These are phyloP conservation scores for Lepiota brunneoincarnata DNA, from an alignment of 768 basidiomycete genomes.

Conservation along the genomic window DNA sequence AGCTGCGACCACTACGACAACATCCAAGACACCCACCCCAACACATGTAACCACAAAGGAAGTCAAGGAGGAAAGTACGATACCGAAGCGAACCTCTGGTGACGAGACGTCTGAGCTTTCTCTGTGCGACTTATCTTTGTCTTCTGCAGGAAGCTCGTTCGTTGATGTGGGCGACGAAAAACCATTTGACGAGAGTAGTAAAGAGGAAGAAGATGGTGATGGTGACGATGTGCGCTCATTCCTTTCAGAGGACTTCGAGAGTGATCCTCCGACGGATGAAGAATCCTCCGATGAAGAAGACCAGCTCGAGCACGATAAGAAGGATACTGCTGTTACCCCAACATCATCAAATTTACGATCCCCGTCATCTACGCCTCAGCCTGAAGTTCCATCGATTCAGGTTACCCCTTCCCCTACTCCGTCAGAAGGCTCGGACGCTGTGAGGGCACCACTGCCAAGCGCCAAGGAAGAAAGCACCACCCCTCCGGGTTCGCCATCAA, in stretches of 20 bases:
- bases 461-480: constrained; percentile 51
- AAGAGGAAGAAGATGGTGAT: constrained; percentile 25
- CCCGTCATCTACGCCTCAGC: constrained; percentile 57
- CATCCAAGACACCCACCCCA: constrained; percentile 2
- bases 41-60: not conserved
- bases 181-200: constrained; percentile 19
- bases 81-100: not conserved
- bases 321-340: constrained; percentile 22
- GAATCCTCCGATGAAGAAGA: constrained; percentile 19
- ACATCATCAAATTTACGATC: constrained; percentile 40
- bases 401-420: constrained; percentile 34
- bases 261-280: constrained; percentile 31
- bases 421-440: constrained; percentile 19
- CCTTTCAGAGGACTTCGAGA: constrained; percentile 29
- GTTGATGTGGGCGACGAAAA: constrained; percentile 20
- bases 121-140: constrained; percentile 15
- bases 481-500: constrained; percentile 62
- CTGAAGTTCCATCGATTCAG: constrained; percentile 42
- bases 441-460: constrained; percentile 22
- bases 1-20: not conserved
- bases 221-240: constrained; percentile 29
- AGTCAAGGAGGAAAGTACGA: constrained; percentile 3
- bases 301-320: constrained; percentile 19
- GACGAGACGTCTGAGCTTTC: constrained; percentile 10
- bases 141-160: constrained; percentile 22